phyloP scores from a whole-genome alignment of 2,329 filamentous ascomycete species.

The Trichoderma afroharzianum region DNA sequence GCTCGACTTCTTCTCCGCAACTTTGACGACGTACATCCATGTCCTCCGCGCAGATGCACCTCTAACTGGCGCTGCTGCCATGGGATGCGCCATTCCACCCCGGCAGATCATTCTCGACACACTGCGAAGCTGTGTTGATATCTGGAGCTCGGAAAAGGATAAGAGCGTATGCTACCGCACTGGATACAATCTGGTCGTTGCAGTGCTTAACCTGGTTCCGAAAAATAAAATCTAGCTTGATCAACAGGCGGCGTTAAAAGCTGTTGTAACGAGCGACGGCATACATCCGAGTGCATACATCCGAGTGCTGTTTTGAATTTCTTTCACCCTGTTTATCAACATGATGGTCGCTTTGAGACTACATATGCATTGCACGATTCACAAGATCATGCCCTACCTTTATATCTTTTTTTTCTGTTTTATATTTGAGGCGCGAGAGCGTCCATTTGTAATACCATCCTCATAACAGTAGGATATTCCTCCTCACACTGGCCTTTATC shows the following conservation, averaged over 20 bases:
- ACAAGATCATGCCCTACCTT: background rate
- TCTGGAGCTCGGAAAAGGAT: constrained; percentile 34
- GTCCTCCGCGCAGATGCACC: constrained; percentile 35
- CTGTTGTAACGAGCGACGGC: background rate
- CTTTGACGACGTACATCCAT: constrained; percentile 33
- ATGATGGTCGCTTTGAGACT: background rate
- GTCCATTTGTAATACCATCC: background rate
- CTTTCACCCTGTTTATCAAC: background rate
- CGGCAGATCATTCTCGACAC: constrained; percentile 36
- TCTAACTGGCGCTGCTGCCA: constrained; percentile 26
- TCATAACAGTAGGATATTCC: background rate
- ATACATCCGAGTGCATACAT: background rate
- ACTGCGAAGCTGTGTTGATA: constrained; percentile 32
- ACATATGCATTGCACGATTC: background rate
- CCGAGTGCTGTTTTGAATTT: background rate
- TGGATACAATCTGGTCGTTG: constrained; percentile 31
- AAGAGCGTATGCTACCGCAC: constrained; percentile 36
- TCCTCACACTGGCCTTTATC: background rate
- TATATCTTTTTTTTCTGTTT: background rate
- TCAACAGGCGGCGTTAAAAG: background rate
- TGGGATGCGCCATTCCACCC: constrained; percentile 31
- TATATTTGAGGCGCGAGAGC: background rate
- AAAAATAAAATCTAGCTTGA: constrained; percentile 8
- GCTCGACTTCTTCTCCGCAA: constrained; percentile 36
- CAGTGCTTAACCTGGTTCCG: constrained; percentile 28